Evolutionary conservation across 2,329 filamentous ascomycete genomes (phyloP).

Genomic region (Pseudocercospora pini-densiflorae): DNA sequence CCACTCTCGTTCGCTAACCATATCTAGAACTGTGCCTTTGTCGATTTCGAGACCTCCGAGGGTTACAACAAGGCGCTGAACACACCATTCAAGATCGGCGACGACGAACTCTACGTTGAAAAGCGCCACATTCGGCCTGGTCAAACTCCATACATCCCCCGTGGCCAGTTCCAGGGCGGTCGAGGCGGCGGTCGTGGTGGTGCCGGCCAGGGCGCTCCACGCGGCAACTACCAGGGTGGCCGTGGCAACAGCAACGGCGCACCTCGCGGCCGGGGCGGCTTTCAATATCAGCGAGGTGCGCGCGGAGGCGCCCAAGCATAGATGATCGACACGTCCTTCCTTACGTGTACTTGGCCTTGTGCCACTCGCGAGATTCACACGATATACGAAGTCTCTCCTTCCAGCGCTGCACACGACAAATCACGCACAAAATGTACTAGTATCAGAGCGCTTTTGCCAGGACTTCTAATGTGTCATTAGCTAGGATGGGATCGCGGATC

Average conservation of each 20-base stretch:
- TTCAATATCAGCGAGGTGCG: conserved; percentile 15
- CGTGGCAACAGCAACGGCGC: conserved; percentile 56
- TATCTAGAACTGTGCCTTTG: conserved; percentile 88
- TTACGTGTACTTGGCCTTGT: background rate
- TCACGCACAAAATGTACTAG: conserved; percentile 19
- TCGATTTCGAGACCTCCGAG: conserved; percentile 82
- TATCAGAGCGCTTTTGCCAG: conserved; percentile 15
- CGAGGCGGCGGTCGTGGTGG: conserved; percentile 59
- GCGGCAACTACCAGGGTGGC: conserved; percentile 66
- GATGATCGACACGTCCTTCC: background rate
- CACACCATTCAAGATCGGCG: conserved; percentile 81
- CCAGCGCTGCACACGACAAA: background rate
- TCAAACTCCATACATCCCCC: conserved; percentile 43
- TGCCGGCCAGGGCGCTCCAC: conserved; percentile 25
- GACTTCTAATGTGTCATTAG: conserved; percentile 26
- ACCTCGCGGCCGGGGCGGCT: conserved; percentile 28
- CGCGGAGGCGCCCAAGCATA: conserved; percentile 18
- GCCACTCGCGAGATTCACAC: background rate
- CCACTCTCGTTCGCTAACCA: conserved; percentile 2
- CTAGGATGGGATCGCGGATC: conserved; percentile 11
- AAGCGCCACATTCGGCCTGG: conserved; percentile 71
- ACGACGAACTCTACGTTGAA: conserved; percentile 83
- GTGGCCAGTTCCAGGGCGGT: conserved; percentile 46
- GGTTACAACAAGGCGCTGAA: conserved; percentile 82
- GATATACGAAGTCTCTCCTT: background rate